phyloP scores from a whole-genome alignment of 345 rosid genomes.

The Murraya paniculata region DNA sequence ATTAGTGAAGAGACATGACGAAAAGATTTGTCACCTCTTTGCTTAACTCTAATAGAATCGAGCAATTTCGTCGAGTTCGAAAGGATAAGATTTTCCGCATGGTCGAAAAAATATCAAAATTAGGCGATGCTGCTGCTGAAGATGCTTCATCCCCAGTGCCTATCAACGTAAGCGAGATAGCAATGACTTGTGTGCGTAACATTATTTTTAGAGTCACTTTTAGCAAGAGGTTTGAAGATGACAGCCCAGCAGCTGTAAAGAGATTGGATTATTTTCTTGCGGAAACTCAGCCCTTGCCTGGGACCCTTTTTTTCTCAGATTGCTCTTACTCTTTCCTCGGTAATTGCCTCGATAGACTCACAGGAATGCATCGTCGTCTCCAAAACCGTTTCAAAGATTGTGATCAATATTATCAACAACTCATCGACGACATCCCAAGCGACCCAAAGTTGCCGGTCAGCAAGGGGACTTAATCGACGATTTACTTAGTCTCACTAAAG shows the following conservation, averaged over 20 bases:
- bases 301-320: slow-evolving; percentile 36
- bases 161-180: slow-evolving; percentile 24
- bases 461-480: too few species aligned
- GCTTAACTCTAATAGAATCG: too few species aligned
- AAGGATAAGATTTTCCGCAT: too few species aligned
- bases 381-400: slow-evolving; percentile 30
- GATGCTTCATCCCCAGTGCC: background rate
- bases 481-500: slow-evolving; percentile 17
- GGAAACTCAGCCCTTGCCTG: slow-evolving; percentile 30
- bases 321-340: slow-evolving; percentile 34
- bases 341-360: slow-evolving; percentile 39
- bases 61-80: too few species aligned
- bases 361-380: too few species aligned
- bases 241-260: too few species aligned
- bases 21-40: too few species aligned
- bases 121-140: background rate
- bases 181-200: slow-evolving; percentile 20
- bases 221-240: too few species aligned
- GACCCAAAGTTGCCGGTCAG: slow-evolving; percentile 18
- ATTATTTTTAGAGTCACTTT: too few species aligned
- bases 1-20: background rate
- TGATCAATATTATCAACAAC: slow-evolving; percentile 40
- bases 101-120: background rate
- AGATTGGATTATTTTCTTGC: slow-evolving; percentile 23
- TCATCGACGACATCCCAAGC: slow-evolving; percentile 43